A percentile compares a stretch with the other conserved stretches of the same genome.
These are phyloP conservation scores for Eimeria falciformis DNA, from an alignment of 169 alveolate species.

Conservation along the genomic window DNA sequence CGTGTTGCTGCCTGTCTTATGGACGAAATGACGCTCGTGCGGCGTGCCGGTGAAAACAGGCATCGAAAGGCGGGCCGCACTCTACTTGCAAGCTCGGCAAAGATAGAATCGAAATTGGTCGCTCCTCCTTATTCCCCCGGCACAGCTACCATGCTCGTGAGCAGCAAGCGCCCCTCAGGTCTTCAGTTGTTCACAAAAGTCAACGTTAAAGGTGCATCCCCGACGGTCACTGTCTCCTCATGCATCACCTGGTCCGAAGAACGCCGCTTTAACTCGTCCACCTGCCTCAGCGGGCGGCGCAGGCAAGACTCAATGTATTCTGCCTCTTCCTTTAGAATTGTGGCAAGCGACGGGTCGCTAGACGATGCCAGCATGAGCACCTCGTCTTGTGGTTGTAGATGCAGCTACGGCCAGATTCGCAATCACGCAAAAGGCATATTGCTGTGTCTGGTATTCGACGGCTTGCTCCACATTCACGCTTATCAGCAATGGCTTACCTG, in stretches of 20 bases:
- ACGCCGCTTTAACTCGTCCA: background rate
- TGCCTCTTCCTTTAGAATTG: constrained; percentile 14
- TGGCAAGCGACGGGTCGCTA: constrained; percentile 1
- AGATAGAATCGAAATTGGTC: background rate
- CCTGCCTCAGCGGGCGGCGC: constrained; percentile 20
- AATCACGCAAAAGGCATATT: background rate
- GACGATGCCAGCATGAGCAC: constrained; percentile 52
- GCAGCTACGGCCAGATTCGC: constrained; percentile 4
- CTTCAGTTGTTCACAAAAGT: background rate
- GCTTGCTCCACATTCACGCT: background rate
- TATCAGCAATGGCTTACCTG: background rate
- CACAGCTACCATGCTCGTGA: background rate
- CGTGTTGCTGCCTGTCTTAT: too few relatives aligned
- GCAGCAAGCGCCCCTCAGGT: background rate
- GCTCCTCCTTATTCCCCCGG: background rate
- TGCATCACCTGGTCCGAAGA: background rate
- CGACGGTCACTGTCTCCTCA: constrained; percentile 37
- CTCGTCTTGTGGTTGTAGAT: constrained; percentile 58
- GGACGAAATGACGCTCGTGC: too few relatives aligned
- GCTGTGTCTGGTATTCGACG: background rate
- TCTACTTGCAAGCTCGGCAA: too few relatives aligned
- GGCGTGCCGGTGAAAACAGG: too few relatives aligned
- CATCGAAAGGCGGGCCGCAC: too few relatives aligned
- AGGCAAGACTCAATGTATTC: constrained; percentile 40
- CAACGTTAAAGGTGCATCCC: constrained; percentile 46